These are phyloP conservation scores for Magnolia changhungtana DNA, from an alignment of 164 flowering plant species.

Conservation along the genomic window DNA sequence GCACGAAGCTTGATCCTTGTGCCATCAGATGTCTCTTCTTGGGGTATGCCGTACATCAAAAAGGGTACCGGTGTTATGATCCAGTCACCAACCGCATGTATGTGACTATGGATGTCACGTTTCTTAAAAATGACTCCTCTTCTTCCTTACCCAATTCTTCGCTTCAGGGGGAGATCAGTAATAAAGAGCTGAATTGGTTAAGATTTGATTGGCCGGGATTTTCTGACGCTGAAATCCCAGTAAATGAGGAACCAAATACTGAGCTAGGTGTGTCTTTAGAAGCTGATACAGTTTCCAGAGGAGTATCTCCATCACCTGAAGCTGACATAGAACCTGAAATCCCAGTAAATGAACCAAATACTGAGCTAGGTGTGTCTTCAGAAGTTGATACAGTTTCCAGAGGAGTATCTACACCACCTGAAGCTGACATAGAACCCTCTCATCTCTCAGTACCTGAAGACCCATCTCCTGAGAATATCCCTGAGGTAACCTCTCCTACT, in stretches of 20 bases:
- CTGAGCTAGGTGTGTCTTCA: background rate
- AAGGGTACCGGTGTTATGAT: background rate
- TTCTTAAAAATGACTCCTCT: background rate
- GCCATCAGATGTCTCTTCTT: too few species aligned
- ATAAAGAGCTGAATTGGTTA: constrained; percentile 1
- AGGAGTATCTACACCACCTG: background rate
- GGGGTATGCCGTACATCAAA: too few species aligned
- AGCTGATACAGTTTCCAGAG: background rate
- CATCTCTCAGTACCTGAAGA: background rate
- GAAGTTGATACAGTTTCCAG: too few species aligned
- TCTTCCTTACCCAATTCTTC: background rate
- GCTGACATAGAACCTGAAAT: background rate
- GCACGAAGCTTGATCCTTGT: too few species aligned
- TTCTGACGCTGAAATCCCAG: background rate
- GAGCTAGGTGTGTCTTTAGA: background rate
- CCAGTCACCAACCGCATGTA: background rate
- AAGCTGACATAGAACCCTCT: background rate
- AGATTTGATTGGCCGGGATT: background rate
- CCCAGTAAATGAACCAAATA: background rate
- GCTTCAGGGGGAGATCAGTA: background rate
- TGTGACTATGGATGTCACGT: background rate
- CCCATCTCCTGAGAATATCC: background rate
- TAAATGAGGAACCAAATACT: background rate
- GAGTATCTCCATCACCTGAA: background rate
- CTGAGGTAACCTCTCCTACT: too few species aligned